A percentile compares a stretch with the other conserved stretches of the same genome.
These are phyloP conservation scores for Entomortierella parvispora DNA, from an alignment of 192 early-diverging fungal genomes.

Conservation along the genomic window DNA sequence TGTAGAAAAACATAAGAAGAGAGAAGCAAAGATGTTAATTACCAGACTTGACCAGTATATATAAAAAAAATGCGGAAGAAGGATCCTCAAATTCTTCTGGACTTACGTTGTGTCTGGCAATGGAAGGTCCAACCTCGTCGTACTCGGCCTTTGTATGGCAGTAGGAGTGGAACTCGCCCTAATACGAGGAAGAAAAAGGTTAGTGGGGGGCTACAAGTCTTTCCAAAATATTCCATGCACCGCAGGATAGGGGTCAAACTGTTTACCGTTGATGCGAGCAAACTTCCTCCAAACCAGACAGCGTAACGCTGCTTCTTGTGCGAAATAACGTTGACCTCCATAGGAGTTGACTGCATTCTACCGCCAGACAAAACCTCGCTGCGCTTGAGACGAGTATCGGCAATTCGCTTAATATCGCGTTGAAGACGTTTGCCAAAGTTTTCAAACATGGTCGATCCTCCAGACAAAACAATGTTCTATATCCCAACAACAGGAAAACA, in stretches of 20 bases:
- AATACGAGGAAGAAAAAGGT: conserved; percentile 3
- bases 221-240: too few species aligned
- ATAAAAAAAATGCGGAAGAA: background rate
- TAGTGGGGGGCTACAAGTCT: background rate
- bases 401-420: conserved; percentile 92
- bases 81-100: background rate
- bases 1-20: background rate
- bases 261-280: conserved; percentile 89
- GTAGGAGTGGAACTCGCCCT: conserved; percentile 90
- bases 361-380: conserved; percentile 83
- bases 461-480: conserved; percentile 98
- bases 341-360: conserved; percentile 73
- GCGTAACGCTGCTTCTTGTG: conserved; percentile 99
- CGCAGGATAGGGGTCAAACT: background rate
- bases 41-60: background rate
- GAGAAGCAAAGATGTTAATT: background rate
- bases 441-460: conserved; percentile 99
- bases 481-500: too few species aligned
- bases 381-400: conserved; percentile 75
- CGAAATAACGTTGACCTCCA: conserved; percentile 97
- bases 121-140: conserved; percentile 96
- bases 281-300: conserved; percentile 99
- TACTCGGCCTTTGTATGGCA: conserved; percentile 99
- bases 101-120: conserved; percentile 85
- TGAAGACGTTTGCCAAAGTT: conserved; percentile 95